These are phyloP conservation scores for Lipomyces anomalus DNA, from an alignment of 805 yeast genomes.

Conservation along the genomic window DNA sequence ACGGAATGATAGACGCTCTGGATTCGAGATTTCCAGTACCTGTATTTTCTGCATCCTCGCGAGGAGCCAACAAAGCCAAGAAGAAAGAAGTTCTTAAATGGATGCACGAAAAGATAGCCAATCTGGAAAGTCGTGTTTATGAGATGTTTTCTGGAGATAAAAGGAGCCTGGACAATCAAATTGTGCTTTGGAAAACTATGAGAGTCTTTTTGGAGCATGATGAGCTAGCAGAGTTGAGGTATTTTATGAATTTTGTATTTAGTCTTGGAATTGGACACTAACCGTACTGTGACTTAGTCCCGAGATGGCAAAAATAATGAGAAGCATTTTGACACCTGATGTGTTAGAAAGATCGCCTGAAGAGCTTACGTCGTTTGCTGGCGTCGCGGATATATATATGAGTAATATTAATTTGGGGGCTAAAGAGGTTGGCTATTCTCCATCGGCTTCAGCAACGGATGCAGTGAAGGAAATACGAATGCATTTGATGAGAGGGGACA, in stretches of 20 bases:
- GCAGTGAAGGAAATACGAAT: slow-evolving; percentile 32
- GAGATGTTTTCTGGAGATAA: slow-evolving; percentile 22
- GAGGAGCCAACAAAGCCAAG: slow-evolving; percentile 45
- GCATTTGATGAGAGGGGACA: slow-evolving; percentile 55
- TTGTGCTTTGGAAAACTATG: slow-evolving; percentile 35
- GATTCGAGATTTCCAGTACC: slow-evolving; percentile 61
- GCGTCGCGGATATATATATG: slow-evolving; percentile 28
- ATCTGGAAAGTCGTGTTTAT: slow-evolving; percentile 24
- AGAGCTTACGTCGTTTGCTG: slow-evolving; percentile 19
- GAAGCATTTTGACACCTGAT: slow-evolving; percentile 26
- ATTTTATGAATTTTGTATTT: no score
- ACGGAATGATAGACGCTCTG: slow-evolving; percentile 26
- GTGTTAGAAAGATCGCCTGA: slow-evolving; percentile 9
- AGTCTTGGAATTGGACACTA: no score
- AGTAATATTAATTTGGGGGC: slow-evolving; percentile 10
- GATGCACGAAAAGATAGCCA: slow-evolving; percentile 40
- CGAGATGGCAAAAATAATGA: neutral
- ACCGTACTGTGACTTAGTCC: no score
- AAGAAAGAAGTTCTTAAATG: slow-evolving; percentile 67
- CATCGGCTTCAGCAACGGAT: slow-evolving; percentile 7
- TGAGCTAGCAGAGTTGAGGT: slow-evolving; percentile 2
- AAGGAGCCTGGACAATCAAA: slow-evolving; percentile 29
- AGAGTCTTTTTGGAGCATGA: slow-evolving; percentile 29
- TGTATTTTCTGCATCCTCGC: slow-evolving; percentile 38
- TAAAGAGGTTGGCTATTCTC: slow-evolving; percentile 3